phyloP scores from a whole-genome alignment of 2,329 filamentous ascomycete species.

The Xylogone sp. region DNA sequence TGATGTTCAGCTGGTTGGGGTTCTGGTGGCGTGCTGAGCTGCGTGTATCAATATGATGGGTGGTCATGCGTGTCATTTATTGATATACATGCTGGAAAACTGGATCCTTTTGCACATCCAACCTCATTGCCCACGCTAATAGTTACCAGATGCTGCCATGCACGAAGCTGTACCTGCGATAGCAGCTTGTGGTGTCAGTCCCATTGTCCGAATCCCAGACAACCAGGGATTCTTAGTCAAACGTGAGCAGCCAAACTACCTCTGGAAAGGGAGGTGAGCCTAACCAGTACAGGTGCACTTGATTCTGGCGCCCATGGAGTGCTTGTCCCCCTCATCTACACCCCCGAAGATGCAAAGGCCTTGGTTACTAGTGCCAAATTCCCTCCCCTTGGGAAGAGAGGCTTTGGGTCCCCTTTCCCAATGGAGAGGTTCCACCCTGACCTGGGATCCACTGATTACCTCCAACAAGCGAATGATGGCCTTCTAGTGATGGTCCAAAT shows the following conservation, averaged over 20 bases:
- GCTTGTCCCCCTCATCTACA: conserved; percentile 51
- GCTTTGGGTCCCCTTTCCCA: conserved; percentile 53
- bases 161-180: conserved; percentile 55
- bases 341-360: conserved; percentile 46
- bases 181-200: conserved; percentile 50
- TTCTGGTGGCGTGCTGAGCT: no score
- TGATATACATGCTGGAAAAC: no score
- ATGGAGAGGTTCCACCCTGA: conserved; percentile 44
- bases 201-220: conserved; percentile 55
- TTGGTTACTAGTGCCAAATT: conserved; percentile 52
- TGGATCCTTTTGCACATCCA: no score
- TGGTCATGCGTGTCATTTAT: no score
- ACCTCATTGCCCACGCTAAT: not conserved
- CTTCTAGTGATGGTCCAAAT: conserved; percentile 66
- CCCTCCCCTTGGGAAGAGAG: conserved; percentile 49
- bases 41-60: no score
- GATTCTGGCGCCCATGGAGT: conserved; percentile 56
- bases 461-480: conserved; percentile 51
- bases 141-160: conserved; percentile 45
- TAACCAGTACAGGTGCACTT: conserved; percentile 43
- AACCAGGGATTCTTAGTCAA: conserved; percentile 54
- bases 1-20: no score
- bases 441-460: conserved; percentile 50
- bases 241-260: conserved; percentile 33
- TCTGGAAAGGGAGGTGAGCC: conserved; percentile 14